Percentiles rank a stretch among this genome's conserved stretches.
These are phyloP conservation scores for Peterozyma toletana DNA, from an alignment of 805 yeast species.

Conservation along the genomic window DNA sequence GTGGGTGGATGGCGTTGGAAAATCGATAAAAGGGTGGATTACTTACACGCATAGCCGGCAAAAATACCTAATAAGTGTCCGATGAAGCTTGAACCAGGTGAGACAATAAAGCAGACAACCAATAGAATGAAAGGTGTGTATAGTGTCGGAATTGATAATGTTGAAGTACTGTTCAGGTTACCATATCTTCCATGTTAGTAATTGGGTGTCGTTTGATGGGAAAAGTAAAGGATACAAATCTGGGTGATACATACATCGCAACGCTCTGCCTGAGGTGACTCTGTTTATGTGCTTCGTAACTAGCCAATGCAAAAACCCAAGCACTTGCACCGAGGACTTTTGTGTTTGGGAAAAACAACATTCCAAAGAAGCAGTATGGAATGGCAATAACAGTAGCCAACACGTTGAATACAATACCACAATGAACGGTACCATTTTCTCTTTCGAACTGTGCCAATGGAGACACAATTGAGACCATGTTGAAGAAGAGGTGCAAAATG, in stretches of 20 bases:
- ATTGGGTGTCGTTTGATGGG: slow-evolving; percentile 16
- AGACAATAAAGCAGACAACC: slow-evolving; percentile 37
- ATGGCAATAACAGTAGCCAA: slow-evolving; percentile 66
- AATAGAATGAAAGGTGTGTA: slow-evolving; percentile 49
- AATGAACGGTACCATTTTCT: slow-evolving; percentile 74
- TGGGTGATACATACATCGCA: slow-evolving; percentile 6
- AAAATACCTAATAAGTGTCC: slow-evolving; percentile 67
- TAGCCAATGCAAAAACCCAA: slow-evolving; percentile 62
- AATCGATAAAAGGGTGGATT: no score
- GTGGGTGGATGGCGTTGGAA: no score
- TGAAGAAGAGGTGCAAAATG: slow-evolving; percentile 53
- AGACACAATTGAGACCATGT: slow-evolving; percentile 47
- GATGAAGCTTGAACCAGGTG: slow-evolving; percentile 64
- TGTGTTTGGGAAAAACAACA: slow-evolving; percentile 40
- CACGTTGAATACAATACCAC: slow-evolving; percentile 73
- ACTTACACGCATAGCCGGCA: slow-evolving; percentile 47
- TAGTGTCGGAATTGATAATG: slow-evolving; percentile 48
- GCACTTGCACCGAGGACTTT: slow-evolving; percentile 67
- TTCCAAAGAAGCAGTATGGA: slow-evolving; percentile 47
- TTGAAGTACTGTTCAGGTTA: slow-evolving; percentile 18
- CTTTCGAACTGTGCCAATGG: slow-evolving; percentile 63
- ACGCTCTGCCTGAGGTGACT: slow-evolving; percentile 19
- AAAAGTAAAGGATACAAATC: slow-evolving; percentile 3
- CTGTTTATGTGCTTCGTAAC: slow-evolving; percentile 50
- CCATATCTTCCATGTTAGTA: slow-evolving; percentile 28